Conservation (phyloP, 169 alveolate species). For the Plasmodium relictum region DNA sequence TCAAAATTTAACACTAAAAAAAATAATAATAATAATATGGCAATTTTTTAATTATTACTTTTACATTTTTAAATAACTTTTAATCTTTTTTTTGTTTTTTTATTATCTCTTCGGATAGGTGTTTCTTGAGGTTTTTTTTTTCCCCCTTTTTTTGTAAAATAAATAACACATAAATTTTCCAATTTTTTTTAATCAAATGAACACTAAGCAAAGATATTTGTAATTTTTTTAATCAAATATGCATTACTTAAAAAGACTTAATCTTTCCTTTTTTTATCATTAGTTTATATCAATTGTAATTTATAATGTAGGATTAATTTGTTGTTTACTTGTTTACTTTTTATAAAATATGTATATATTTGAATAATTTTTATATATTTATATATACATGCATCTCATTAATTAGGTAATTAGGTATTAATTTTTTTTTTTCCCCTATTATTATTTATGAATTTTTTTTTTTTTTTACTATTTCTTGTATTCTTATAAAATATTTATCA, state of each 20-base stretch:
- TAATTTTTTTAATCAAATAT: not conserved
- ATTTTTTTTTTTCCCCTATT: not conserved
- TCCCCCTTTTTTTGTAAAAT: constrained; percentile 12
- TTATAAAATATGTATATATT: not conserved
- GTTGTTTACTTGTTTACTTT: not conserved
- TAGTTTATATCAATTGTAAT: not conserved
- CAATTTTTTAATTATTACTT: constrained; percentile 17
- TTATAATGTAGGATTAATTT: constrained; percentile 7
- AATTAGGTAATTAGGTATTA: too few species aligned
- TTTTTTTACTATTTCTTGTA: not conserved
- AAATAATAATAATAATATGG: too few species aligned
- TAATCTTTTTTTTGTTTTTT: too few species aligned
- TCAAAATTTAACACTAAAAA: not conserved
- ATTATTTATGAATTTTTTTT: not conserved
- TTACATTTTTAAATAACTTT: too few species aligned
- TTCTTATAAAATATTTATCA: not conserved
- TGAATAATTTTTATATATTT: not conserved
- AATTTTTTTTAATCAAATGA: constrained; percentile 13
- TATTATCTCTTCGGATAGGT: too few species aligned
- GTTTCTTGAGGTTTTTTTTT: too few species aligned
- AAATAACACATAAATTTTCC: constrained; percentile 18
- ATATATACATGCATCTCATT: not conserved
- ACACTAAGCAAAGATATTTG: not conserved
- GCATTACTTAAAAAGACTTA: not conserved
- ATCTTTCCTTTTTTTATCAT: not conserved